Percentiles rank a stretch among this genome's conserved stretches.
Conservation (phyloP, 306 rosid species). For the Cucumis sativus region Cucumber_9930_V3 NC_026655.2:3542501-3543000, state of each 20-base stretch:
- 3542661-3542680: background rate
- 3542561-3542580: constrained; percentile 76
- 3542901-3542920: constrained; percentile 14
- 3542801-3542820: constrained; percentile 18
- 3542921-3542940: constrained; percentile 16
- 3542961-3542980: constrained; percentile 36
- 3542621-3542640: constrained; percentile 71
- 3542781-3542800: constrained; percentile 26
- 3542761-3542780: background rate
- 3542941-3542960: constrained; percentile 53
- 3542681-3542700: background rate
- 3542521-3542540: constrained; percentile 71
- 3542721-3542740: background rate
- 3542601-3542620: constrained; percentile 66
- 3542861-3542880: constrained; percentile 8
- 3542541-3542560: constrained; percentile 84
- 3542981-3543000: constrained; percentile 52
- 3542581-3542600: constrained; percentile 63
- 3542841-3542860: constrained; percentile 7
- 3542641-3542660: constrained; percentile 25
- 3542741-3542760: background rate
- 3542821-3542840: constrained; percentile 45
- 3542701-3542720: background rate
- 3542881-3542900: constrained; percentile 8
- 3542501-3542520: constrained; percentile 59